Percentiles rank a stretch among this genome's conserved stretches.
Conservation (phyloP, 2,329 filamentous ascomycete genomes). For the Phaeoacremonium minimum region DNA sequence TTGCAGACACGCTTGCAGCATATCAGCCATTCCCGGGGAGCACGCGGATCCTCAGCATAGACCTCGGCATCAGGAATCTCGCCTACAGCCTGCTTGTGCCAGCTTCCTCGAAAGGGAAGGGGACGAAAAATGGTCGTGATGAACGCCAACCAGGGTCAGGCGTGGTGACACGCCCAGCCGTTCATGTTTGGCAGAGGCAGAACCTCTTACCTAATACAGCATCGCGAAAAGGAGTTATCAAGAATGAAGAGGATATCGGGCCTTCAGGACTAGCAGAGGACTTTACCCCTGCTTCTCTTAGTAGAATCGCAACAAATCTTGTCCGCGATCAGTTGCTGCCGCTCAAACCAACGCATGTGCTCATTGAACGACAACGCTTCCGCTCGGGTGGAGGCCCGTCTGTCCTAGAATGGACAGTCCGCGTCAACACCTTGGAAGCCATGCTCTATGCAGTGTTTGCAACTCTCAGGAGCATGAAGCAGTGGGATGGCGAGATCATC, state of each 20-base stretch:
- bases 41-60: conserved; percentile 67
- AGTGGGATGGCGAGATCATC: conserved; percentile 37
- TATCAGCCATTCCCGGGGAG: conserved; percentile 12
- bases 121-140: neutral
- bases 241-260: neutral
- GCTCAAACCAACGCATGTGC: conserved; percentile 60
- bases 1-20: conserved; percentile 32
- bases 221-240: neutral
- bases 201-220: neutral
- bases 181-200: neutral
- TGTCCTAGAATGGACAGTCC: conserved; percentile 77
- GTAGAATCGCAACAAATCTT: conserved; percentile 24
- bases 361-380: conserved; percentile 62
- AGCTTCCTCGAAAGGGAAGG: neutral
- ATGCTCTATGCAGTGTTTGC: conserved; percentile 72
- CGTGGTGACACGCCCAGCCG: neutral
- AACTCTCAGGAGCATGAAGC: conserved; percentile 42
- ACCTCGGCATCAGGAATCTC: conserved; percentile 80
- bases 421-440: conserved; percentile 76
- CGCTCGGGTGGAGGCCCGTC: conserved; percentile 60
- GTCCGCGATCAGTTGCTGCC: conserved; percentile 31
- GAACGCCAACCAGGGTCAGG: no score
- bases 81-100: conserved; percentile 61
- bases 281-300: conserved; percentile 28
- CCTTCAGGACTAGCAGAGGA: conserved; percentile 11